Conservation (phyloP, 2,329 filamentous ascomycete genomes). For the Apiospora sp. region DNA sequence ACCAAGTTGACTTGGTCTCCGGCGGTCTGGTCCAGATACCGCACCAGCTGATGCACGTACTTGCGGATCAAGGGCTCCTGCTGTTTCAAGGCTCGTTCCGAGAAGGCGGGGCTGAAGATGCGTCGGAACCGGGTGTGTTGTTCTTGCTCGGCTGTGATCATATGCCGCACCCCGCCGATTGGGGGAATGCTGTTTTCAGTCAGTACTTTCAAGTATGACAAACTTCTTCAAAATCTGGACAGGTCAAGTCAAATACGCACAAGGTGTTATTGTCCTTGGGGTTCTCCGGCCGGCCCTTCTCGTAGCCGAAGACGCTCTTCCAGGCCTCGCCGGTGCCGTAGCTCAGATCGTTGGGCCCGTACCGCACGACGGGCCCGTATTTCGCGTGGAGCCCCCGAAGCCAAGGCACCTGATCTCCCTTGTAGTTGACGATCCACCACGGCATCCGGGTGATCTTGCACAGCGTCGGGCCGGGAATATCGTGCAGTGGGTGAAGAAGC, state of each 20-base stretch:
- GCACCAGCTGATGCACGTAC: constrained; percentile 38
- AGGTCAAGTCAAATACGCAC: not conserved
- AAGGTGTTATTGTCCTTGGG: constrained; percentile 2
- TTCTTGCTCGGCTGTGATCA: constrained; percentile 32
- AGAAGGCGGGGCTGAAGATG: constrained; percentile 35
- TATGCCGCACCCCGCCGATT: constrained; percentile 29
- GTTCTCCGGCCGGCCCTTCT: constrained; percentile 27
- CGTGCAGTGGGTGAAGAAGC: not conserved
- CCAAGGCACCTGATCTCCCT: constrained; percentile 34
- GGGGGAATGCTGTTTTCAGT: not conserved
- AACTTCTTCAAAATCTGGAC: too few relatives aligned
- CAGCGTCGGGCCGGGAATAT: not conserved
- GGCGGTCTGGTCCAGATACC: constrained; percentile 26
- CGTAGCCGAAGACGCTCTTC: constrained; percentile 34
- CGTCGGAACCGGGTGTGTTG: constrained; percentile 33
- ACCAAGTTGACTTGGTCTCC: constrained; percentile 29
- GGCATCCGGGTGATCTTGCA: constrained; percentile 34
- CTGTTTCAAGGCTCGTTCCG: constrained; percentile 32
- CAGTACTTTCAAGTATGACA: too few relatives aligned
- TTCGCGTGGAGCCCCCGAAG: constrained; percentile 33
- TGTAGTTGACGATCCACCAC: constrained; percentile 34
- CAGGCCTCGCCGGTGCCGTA: constrained; percentile 33
- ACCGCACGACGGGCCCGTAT: constrained; percentile 35
- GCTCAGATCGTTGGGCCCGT: constrained; percentile 35
- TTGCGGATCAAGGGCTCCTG: constrained; percentile 41